phyloP scores from a whole-genome alignment of 306 rosid genomes.

The Boehmeria nivea region DNA sequence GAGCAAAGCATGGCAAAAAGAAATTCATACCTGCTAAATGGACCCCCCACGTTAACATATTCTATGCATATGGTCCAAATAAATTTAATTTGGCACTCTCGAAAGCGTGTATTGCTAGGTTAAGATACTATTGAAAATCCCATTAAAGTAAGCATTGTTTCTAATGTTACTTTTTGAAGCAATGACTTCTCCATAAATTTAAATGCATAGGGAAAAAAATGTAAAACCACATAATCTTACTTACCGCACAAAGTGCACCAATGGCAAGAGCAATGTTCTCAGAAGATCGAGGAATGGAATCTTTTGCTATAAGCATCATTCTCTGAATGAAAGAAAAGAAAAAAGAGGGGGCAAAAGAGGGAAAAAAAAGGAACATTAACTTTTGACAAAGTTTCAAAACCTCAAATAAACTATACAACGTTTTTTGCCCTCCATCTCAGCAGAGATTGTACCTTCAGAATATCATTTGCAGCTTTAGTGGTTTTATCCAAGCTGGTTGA shows the following conservation, averaged over 20 bases:
- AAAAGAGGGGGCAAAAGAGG: too few relatives aligned
- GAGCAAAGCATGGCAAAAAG: too few relatives aligned
- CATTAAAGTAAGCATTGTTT: too few relatives aligned
- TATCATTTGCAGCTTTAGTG: constrained; percentile 66
- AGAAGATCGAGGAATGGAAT: constrained; percentile 83
- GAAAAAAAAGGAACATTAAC: constrained; percentile 20
- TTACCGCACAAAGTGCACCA: constrained; percentile 86
- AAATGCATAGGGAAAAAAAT: not conserved
- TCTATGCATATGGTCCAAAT: not conserved
- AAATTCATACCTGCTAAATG: not conserved
- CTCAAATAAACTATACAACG: too few relatives aligned
- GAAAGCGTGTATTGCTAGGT: not conserved
- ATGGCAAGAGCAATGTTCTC: constrained; percentile 93
- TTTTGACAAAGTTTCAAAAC: not conserved
- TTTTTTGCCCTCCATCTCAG: not conserved
- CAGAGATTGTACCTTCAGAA: constrained; percentile 56
- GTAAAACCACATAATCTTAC: constrained; percentile 27
- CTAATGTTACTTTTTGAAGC: too few relatives aligned
- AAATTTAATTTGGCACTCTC: not conserved
- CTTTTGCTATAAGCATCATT: constrained; percentile 54
- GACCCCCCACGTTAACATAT: not conserved
- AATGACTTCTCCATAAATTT: too few relatives aligned
- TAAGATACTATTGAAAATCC: not conserved
- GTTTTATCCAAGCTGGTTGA: constrained; percentile 51
- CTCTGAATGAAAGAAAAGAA: constrained; percentile 45